A percentile compares a stretch with the other conserved stretches of the same genome.
Conservation (phyloP, 257 asterid species). For the Solanum ossicruentum region DNA sequence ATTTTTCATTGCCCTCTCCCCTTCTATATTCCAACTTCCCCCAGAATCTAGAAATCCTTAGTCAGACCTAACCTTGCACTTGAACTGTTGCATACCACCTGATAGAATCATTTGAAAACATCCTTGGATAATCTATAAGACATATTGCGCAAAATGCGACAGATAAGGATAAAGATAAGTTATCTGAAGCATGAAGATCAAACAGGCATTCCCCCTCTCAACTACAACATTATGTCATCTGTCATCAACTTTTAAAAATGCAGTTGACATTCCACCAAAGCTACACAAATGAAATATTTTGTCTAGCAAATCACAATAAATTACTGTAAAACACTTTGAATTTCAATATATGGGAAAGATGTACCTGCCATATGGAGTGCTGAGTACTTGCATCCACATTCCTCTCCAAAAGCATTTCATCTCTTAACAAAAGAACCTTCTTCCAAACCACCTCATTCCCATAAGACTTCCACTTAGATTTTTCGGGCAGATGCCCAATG, state of each 20-base stretch:
- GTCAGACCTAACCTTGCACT: background rate
- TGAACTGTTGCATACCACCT: background rate
- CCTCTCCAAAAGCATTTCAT: conserved; percentile 30
- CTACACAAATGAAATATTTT: background rate
- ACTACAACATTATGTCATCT: background rate
- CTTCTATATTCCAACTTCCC: background rate
- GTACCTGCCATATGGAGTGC: conserved; percentile 40
- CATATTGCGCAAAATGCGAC: background rate
- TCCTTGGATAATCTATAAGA: background rate
- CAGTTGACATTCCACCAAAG: background rate
- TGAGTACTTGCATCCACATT: conserved; percentile 31
- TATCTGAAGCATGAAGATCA: background rate
- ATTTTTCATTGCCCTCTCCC: background rate
- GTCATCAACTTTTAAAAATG: background rate
- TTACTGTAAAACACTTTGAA: background rate
- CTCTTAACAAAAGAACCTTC: conserved; percentile 54
- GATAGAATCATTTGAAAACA: background rate
- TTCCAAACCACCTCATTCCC: conserved; percentile 55
- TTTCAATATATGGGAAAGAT: background rate
- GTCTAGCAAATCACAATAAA: background rate
- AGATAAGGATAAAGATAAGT: background rate
- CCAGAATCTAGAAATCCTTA: background rate
- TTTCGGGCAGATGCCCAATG: conserved; percentile 39
- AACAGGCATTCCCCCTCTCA: background rate
- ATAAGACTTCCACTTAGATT: conserved; percentile 54